These are phyloP conservation scores for Chytridiales sp. DNA, from an alignment of 371 early-diverging fungal genomes.

Conservation along the genomic window DNA sequence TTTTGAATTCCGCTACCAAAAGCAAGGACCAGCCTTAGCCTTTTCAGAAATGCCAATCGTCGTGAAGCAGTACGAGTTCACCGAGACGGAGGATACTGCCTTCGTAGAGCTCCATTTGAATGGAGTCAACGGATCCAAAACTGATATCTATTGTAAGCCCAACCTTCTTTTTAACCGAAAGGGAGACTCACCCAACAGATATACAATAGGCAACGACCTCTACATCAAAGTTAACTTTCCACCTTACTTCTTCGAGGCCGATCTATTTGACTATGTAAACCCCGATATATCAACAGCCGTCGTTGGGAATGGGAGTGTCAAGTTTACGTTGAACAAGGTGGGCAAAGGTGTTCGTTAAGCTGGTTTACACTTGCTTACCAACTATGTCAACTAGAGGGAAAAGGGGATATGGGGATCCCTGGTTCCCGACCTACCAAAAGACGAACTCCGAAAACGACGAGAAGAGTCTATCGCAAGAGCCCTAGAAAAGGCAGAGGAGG, in stretches of 20 bases:
- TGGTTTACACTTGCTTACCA: neutral
- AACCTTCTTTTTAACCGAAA: neutral
- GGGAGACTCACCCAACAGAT: neutral
- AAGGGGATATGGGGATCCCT: conserved; percentile 7
- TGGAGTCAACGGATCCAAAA: conserved; percentile 33
- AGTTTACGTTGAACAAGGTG: conserved; percentile 43
- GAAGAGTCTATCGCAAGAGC: conserved; percentile 17
- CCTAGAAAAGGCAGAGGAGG: conserved; percentile 23
- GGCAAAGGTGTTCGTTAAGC: neutral
- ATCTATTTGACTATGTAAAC: conserved; percentile 35
- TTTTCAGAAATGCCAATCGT: conserved; percentile 40
- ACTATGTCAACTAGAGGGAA: conserved; percentile 3
- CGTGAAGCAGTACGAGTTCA: conserved; percentile 34
- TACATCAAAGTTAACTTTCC: conserved; percentile 52
- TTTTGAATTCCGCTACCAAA: too few species aligned
- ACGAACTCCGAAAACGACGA: conserved; percentile 18
- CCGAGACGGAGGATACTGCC: conserved; percentile 26
- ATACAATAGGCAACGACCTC: conserved; percentile 35
- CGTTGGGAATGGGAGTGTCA: conserved; percentile 38
- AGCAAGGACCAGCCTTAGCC: too few species aligned
- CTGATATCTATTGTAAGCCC: conserved; percentile 42
- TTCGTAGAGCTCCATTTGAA: conserved; percentile 38
- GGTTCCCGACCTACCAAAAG: neutral
- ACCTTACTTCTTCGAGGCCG: conserved; percentile 53
- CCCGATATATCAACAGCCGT: conserved; percentile 32